A percentile compares a stretch with the other conserved stretches of the same genome.
Conservation (phyloP, 2,329 filamentous ascomycete species). For the Colletotrichum siamense region DNA sequence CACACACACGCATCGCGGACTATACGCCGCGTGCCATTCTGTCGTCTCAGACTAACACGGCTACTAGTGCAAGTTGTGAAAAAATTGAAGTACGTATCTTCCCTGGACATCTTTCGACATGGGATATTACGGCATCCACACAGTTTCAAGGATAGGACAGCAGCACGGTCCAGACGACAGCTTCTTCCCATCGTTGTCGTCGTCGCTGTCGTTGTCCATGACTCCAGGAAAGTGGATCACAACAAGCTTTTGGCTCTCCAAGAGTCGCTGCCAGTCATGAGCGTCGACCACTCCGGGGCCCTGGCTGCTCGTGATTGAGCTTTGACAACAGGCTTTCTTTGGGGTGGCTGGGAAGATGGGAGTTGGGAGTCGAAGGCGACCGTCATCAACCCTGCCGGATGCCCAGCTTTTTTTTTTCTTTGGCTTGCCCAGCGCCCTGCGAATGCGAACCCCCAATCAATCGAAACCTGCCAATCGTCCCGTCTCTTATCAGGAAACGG, state of each 20-base stretch:
- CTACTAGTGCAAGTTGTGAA: not conserved
- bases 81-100: slow-evolving; percentile 10
- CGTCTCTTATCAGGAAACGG: slow-evolving; percentile 18
- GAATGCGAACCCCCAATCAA: not conserved
- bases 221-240: slow-evolving; percentile 19
- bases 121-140: slow-evolving; percentile 2
- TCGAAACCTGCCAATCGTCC: slow-evolving; percentile 1
- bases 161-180: not conserved
- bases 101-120: not conserved
- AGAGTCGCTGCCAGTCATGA: slow-evolving; percentile 19
- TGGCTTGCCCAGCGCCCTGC: not conserved
- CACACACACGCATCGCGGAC: not conserved
- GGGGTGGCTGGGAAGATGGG: not conserved
- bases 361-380: not conserved
- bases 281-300: not conserved
- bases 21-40: not conserved
- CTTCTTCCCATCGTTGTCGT: not conserved
- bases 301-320: slow-evolving; percentile 15
- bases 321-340: not conserved
- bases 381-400: not conserved
- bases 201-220: not conserved
- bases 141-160: not conserved
- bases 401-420: not conserved
- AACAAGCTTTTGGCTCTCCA: slow-evolving; percentile 22
- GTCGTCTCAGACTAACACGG: not conserved